A percentile compares a stretch with the other conserved stretches of the same genome.
phyloP scores from a whole-genome alignment of 2,329 filamentous ascomycete species.

The Ophioceras dolichostomum region DNA sequence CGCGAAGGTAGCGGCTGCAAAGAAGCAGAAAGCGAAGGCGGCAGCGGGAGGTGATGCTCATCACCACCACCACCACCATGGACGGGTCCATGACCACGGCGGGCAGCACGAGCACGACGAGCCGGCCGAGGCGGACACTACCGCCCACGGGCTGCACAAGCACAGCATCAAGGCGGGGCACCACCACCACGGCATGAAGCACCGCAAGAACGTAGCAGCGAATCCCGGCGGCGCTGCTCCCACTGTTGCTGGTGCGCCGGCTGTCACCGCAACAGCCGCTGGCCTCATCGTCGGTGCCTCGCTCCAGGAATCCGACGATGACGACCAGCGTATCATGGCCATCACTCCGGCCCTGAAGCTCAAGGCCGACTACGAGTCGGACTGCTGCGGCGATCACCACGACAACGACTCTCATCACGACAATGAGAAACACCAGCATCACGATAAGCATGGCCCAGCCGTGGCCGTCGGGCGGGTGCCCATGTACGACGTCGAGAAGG shows the following conservation, averaged over 20 bases:
- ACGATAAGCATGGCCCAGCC: too few relatives aligned
- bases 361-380: conserved; percentile 1
- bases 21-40: background rate
- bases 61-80: background rate
- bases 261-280: too few relatives aligned
- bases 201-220: background rate
- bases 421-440: background rate
- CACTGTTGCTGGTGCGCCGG: too few relatives aligned
- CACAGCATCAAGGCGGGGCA: background rate
- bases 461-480: background rate
- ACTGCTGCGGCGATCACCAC: background rate
- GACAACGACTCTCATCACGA: background rate
- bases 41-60: background rate
- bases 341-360: background rate
- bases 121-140: background rate
- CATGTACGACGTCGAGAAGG: conserved; percentile 14
- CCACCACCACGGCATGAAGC: conserved; percentile 1
- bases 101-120: background rate
- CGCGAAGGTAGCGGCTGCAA: too few relatives aligned
- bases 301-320: background rate
- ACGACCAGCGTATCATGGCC: background rate
- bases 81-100: background rate
- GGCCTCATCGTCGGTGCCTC: background rate
- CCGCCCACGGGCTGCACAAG: background rate
- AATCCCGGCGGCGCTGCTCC: background rate